Conservation (phyloP, 2,329 filamentous ascomycete species). For the Fusarium haematococcum region DNA sequence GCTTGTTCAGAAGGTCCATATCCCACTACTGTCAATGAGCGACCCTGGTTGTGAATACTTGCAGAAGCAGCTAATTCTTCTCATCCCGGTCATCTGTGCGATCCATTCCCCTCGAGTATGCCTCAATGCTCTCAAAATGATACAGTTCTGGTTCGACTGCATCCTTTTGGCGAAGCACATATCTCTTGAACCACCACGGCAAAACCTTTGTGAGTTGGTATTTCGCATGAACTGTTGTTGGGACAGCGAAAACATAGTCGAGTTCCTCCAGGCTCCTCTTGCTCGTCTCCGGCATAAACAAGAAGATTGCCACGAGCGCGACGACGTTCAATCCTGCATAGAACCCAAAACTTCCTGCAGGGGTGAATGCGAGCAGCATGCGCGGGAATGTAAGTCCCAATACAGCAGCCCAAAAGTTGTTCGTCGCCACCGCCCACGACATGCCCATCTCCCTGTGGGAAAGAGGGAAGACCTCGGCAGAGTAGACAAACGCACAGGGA, state of each 20-base stretch:
- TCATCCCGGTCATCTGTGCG: not conserved
- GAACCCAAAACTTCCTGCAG: constrained; percentile 47
- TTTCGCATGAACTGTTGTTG: not conserved
- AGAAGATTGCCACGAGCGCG: constrained; percentile 60
- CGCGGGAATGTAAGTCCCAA: constrained; percentile 67
- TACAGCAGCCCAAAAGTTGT: constrained; percentile 56
- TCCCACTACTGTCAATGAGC: not conserved
- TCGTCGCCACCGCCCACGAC: constrained; percentile 67
- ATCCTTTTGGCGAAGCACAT: not conserved
- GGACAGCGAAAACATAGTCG: constrained; percentile 26
- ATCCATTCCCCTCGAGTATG: not conserved
- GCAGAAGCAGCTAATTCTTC: not conserved
- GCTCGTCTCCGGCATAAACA: constrained; percentile 62
- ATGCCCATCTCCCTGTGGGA: constrained; percentile 76
- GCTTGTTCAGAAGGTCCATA: too few species aligned
- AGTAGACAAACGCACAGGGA: constrained; percentile 73
- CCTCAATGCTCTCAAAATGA: not conserved
- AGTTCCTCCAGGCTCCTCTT: constrained; percentile 60
- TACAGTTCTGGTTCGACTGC: not conserved
- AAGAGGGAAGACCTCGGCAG: constrained; percentile 74
- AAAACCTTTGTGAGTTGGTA: not conserved
- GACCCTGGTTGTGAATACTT: not conserved
- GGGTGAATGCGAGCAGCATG: constrained; percentile 44
- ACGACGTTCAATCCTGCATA: constrained; percentile 60
- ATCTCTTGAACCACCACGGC: not conserved